Evolutionary conservation across 2,329 filamentous ascomycete genomes (phyloP).

Genomic region (Eurotiales sp.): DNA sequence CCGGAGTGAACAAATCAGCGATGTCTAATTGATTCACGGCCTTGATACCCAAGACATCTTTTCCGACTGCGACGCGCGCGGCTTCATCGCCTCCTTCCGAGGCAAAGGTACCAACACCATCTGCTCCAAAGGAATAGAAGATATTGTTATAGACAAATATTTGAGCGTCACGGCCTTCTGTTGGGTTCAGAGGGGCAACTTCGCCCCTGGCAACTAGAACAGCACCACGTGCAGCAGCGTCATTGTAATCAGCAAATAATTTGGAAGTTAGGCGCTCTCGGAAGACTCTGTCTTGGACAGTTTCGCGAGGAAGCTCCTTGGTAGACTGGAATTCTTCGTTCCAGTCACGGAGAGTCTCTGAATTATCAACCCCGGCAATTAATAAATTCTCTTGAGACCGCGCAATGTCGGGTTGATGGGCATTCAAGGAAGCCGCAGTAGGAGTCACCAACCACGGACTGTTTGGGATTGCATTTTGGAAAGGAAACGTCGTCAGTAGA

Average conservation of each 20-base stretch:
- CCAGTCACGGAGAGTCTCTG: conserved; percentile 93
- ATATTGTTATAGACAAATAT: conserved; percentile 99
- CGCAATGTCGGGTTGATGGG: conserved; percentile 78
- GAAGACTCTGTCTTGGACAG: conserved; percentile 93
- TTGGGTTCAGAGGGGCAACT: conserved; percentile 89
- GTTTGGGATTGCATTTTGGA: conserved; percentile 88
- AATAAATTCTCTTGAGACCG: conserved; percentile 91
- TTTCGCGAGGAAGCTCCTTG: conserved; percentile 87
- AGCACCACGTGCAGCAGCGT: conserved; percentile 87
- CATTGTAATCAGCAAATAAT: conserved; percentile 95
- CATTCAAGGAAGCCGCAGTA: conserved; percentile 56
- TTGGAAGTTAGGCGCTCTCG: conserved; percentile 90
- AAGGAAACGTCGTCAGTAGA: conserved; percentile 86
- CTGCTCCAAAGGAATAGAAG: conserved; percentile 97
- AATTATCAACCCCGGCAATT: conserved; percentile 85
- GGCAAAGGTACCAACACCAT: conserved; percentile 95
- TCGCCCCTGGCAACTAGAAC: conserved; percentile 90
- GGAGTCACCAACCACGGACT: conserved; percentile 86
- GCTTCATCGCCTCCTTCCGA: conserved; percentile 96
- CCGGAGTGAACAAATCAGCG: conserved; percentile 87
- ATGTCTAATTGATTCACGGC: conserved; percentile 97
- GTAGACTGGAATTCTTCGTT: conserved; percentile 99
- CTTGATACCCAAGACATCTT: conserved; percentile 91
- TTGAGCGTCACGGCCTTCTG: conserved; percentile 85
- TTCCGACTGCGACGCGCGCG: conserved; percentile 89